A percentile compares a stretch with the other conserved stretches of the same genome.
Conservation (phyloP, 257 asterid genomes). For the Cruciata laevipes region DNA sequence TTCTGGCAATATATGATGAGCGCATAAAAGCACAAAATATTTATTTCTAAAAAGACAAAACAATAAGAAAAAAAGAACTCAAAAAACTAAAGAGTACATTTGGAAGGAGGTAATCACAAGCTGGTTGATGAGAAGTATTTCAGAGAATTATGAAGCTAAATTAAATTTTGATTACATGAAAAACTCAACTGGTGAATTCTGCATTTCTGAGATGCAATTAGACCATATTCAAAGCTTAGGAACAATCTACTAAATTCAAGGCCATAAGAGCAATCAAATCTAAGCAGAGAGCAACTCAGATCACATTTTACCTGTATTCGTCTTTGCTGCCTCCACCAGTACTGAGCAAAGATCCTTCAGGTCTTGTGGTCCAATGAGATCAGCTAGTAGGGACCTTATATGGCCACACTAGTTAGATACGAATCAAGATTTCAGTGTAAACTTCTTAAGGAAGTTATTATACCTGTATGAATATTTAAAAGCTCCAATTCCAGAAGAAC, state of each 20-base stretch:
- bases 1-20: neutral
- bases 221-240: neutral
- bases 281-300: neutral
- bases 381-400: conserved; percentile 83
- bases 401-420: conserved; percentile 31
- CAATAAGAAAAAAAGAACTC: no score
- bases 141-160: neutral
- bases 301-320: conserved; percentile 63
- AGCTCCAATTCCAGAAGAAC: conserved; percentile 53
- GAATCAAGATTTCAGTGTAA: conserved; percentile 2
- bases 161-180: neutral
- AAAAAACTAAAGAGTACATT: neutral
- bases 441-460: conserved; percentile 13
- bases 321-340: conserved; percentile 83
- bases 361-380: conserved; percentile 90
- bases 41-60: neutral
- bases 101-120: neutral
- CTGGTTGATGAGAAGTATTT: neutral
- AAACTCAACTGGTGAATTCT: neutral
- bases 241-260: neutral
- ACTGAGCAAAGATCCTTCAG: conserved; percentile 95
- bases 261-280: neutral
- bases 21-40: neutral
- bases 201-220: neutral
- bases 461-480: conserved; percentile 82